phyloP scores from a whole-genome alignment of 1,284 basidiomycete genomes.

The Rhodotorula sp. region DNA sequence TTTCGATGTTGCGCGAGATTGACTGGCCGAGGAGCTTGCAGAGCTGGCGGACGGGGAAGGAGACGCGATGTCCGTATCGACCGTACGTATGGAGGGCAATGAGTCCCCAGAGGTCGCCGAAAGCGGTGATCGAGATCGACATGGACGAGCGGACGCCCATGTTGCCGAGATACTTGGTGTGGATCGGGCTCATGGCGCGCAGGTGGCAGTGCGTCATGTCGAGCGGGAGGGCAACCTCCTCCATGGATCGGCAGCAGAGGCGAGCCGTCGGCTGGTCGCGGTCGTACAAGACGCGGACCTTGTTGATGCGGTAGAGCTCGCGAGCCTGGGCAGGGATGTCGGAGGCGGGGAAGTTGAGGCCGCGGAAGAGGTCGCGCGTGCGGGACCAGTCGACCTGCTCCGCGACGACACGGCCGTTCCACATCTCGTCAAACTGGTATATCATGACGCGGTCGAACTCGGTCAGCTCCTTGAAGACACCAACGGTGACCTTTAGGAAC shows the following conservation, averaged over 20 bases:
- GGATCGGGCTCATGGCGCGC: conserved; percentile 86
- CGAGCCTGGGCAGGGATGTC: conserved; percentile 62
- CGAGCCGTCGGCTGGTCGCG: conserved; percentile 73
- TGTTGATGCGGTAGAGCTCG: conserved; percentile 63
- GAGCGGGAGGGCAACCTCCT: conserved; percentile 70
- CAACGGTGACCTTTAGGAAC: conserved; percentile 75
- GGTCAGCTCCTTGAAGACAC: conserved; percentile 76
- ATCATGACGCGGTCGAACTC: conserved; percentile 83
- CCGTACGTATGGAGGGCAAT: conserved; percentile 83
- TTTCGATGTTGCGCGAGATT: conserved; percentile 79
- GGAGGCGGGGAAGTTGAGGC: conserved; percentile 50
- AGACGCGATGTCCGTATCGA: conserved; percentile 44
- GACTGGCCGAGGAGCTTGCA: conserved; percentile 72
- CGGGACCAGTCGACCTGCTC: conserved; percentile 80
- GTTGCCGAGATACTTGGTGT: conserved; percentile 73
- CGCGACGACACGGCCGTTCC: conserved; percentile 69
- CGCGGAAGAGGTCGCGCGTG: conserved; percentile 74
- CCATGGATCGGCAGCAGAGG: conserved; percentile 65
- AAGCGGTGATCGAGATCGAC: conserved; percentile 84
- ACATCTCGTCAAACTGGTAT: conserved; percentile 61
- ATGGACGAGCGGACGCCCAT: conserved; percentile 79
- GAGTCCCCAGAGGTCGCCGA: conserved; percentile 79
- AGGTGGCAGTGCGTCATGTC: conserved; percentile 87
- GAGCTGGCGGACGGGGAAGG: conserved; percentile 47
- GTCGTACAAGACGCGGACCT: conserved; percentile 78